Evolutionary conservation across 257 asterid species (phyloP).

Genomic region (Apocynum venetum): DNA sequence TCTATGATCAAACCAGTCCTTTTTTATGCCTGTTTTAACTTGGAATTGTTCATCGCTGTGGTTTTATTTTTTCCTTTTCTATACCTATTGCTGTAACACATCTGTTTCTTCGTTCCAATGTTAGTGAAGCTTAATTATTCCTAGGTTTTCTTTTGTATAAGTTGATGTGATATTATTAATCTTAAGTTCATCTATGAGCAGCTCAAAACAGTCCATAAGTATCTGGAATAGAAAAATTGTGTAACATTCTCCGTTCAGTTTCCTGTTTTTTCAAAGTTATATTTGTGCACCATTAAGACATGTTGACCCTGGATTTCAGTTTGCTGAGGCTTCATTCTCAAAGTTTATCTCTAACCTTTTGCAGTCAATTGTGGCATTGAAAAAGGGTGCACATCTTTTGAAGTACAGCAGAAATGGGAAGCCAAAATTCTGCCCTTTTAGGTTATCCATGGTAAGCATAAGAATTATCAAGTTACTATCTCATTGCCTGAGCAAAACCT

Average conservation of each 20-base stretch:
- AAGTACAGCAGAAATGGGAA: constrained; percentile 45
- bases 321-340: neutral
- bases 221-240: neutral
- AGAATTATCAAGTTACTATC: neutral
- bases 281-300: neutral
- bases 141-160: neutral
- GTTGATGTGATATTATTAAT: neutral
- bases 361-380: constrained; percentile 51
- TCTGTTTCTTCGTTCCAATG: neutral
- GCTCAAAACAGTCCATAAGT: neutral
- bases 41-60: neutral
- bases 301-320: neutral
- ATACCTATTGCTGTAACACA: too few species aligned
- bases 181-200: neutral
- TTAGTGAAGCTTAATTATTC: neutral
- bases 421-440: constrained; percentile 49
- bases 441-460: constrained; percentile 42
- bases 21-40: neutral
- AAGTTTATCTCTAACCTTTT: neutral
- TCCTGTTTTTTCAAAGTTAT: neutral
- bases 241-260: neutral
- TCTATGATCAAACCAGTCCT: neutral
- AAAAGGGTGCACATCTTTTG: constrained; percentile 51
- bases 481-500: neutral
- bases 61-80: neutral